A percentile compares a stretch with the other conserved stretches of the same genome.
These are phyloP conservation scores for Penicillium sp. DNA, from an alignment of 2,329 filamentous ascomycete species.

Conservation along the genomic window DNA sequence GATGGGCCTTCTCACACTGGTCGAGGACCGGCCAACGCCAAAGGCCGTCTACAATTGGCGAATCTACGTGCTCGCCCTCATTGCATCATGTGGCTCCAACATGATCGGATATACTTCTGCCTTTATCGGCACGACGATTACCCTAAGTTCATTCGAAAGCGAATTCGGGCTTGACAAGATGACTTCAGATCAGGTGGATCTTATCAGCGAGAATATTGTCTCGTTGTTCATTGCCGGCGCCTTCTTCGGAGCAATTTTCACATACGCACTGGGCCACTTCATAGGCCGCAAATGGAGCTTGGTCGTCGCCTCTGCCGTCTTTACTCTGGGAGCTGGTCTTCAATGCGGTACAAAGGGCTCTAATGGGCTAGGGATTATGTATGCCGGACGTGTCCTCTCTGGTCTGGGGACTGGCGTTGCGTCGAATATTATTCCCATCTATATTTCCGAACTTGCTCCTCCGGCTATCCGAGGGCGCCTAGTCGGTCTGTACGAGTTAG, in stretches of 20 bases:
- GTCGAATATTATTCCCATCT: conserved; percentile 62
- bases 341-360: conserved; percentile 67
- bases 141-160: conserved; percentile 67
- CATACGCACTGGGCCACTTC: conserved; percentile 67
- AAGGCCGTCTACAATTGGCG: conserved; percentile 65
- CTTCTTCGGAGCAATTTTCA: conserved; percentile 73
- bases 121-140: conserved; percentile 78
- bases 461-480: conserved; percentile 60
- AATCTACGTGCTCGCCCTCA: conserved; percentile 58
- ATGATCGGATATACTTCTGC: conserved; percentile 70
- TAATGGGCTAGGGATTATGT: conserved; percentile 63
- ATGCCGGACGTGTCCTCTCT: conserved; percentile 57
- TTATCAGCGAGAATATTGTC: conserved; percentile 74
- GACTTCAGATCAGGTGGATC: conserved; percentile 53
- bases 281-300: conserved; percentile 68
- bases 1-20: conserved; percentile 42
- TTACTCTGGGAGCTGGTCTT: conserved; percentile 69
- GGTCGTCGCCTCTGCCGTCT: conserved; percentile 64
- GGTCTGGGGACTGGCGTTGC: conserved; percentile 59
- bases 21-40: conserved; percentile 58
- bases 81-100: conserved; percentile 62
- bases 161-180: conserved; percentile 69
- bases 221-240: conserved; percentile 81
- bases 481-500: conserved; percentile 59
- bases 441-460: conserved; percentile 61